A percentile compares a stretch with the other conserved stretches of the same genome.
Conservation (phyloP, 2,329 filamentous ascomycete genomes). For the Aspergillus pseudoviridinutans region DNA sequence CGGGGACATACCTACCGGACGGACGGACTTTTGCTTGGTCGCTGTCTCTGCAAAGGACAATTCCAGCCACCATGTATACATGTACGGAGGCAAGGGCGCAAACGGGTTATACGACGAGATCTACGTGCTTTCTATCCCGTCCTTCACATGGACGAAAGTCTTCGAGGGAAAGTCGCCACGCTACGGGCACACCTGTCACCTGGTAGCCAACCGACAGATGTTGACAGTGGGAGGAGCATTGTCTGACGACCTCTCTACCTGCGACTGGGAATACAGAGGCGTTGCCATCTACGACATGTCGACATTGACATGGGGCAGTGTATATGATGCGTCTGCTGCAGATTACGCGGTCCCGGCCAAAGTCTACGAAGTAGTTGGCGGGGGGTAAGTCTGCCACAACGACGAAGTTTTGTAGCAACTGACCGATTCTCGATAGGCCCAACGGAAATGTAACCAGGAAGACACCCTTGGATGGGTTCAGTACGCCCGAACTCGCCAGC, state of each 20-base stretch:
- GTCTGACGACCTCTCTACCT: slow-evolving; percentile 8
- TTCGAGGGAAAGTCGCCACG: slow-evolving; percentile 35
- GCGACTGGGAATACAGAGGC: slow-evolving; percentile 30
- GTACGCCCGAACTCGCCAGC: background rate
- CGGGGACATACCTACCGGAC: slow-evolving; percentile 38
- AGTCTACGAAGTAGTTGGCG: slow-evolving; percentile 26
- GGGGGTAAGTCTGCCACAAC: slow-evolving; percentile 9
- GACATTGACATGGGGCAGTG: slow-evolving; percentile 26
- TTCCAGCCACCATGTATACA: slow-evolving; percentile 44
- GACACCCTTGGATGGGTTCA: background rate
- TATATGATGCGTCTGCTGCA: slow-evolving; percentile 21
- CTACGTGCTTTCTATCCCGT: slow-evolving; percentile 42
- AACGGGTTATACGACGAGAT: slow-evolving; percentile 39
- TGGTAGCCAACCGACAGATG: slow-evolving; percentile 38
- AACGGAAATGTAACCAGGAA: background rate
- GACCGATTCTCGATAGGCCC: background rate
- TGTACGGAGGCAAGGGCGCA: slow-evolving; percentile 44
- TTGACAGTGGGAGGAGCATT: slow-evolving; percentile 38
- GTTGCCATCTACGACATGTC: slow-evolving; percentile 32
- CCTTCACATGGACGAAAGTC: slow-evolving; percentile 42
- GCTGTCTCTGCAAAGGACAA: slow-evolving; percentile 41
- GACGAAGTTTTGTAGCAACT: background rate
- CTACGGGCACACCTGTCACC: slow-evolving; percentile 42
- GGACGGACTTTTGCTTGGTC: slow-evolving; percentile 45
- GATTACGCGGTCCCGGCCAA: slow-evolving; percentile 23